Evolutionary conservation across 2,329 filamentous ascomycete genomes (phyloP), one percentile per base, ranked within the genome.

Genomic region (Pseudopithomyces chartarum): DNA sequence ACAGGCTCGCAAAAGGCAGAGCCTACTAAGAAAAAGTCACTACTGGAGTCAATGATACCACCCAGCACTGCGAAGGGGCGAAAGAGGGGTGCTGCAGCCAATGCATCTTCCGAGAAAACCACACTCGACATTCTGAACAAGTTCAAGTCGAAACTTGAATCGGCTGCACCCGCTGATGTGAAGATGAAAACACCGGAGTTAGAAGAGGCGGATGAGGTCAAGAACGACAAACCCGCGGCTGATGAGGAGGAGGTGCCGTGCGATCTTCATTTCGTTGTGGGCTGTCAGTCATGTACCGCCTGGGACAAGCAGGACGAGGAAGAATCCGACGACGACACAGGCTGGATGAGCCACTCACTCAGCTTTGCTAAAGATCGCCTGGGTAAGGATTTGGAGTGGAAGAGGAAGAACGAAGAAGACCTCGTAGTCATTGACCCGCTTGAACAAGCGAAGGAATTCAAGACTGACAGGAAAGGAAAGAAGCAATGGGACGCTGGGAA

Each of bases 261-360:
- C 71, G 95, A 98, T 73, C 79, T 99, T 34, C 95, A 99, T 74
- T 99, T 98, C 75, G 96, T 99, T 61, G 90, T 90, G 47, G 91
- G 96, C 67, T 99, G 95, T 75, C 92, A 97, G 72, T 97, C 92
- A 43, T 98, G 95, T 75, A 87, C 86, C 56, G 85, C 89, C 0
- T 97, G 93, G 92, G 90, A 96, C 19, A 87, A 90, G 61, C 88
- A 86, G 23, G 81, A 86, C 52, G 80, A 85, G 38, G 83, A 82
- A 33, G 86, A 88, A 51, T 87, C 85, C 34, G 77, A 78, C 2
- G 79, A 81, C 15, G 80, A 82, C 50, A 82, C 85, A 47, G 88
- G 87, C 7, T 98, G 94, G 93, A 91, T 97, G 87, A 86, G 86
- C 3, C 94, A 98, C 74, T 83, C 86, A 10, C 81, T 99, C 34